A percentile compares a stretch with the other conserved stretches of the same genome.
Evolutionary conservation across 352 stramenopile species (phyloP).

Genomic region (Globisporangium okanoganense): DNA sequence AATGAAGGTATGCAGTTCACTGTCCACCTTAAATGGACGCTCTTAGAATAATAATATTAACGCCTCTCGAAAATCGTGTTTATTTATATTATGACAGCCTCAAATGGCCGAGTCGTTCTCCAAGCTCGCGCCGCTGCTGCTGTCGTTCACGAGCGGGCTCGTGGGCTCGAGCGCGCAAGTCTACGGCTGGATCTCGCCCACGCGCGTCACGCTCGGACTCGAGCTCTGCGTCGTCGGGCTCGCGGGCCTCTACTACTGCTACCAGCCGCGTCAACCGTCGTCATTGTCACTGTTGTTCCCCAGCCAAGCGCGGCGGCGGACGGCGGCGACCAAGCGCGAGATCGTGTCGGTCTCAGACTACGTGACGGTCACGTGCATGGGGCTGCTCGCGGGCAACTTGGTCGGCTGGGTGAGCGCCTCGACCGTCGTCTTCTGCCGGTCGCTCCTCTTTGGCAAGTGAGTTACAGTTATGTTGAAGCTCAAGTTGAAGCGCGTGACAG

Average conservation of each 20-base stretch:
- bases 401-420: conserved; percentile 57
- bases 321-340: conserved; percentile 27
- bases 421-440: conserved; percentile 48
- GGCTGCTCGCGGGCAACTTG: conserved; percentile 54
- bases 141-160: conserved; percentile 57
- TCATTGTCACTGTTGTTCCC: conserved; percentile 1
- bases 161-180: conserved; percentile 36
- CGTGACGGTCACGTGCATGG: conserved; percentile 53
- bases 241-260: conserved; percentile 64
- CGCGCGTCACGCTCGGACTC: conserved; percentile 22
- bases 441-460: conserved; percentile 38
- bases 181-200: conserved; percentile 28
- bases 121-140: conserved; percentile 58
- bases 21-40: not conserved
- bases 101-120: conserved; percentile 58
- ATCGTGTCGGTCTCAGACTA: conserved; percentile 72
- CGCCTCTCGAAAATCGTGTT: not conserved
- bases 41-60: not conserved
- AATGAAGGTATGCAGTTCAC: conserved; percentile 29
- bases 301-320: conserved; percentile 10
- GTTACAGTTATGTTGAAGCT: not conserved
- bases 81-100: conserved; percentile 16
- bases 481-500: not conserved
- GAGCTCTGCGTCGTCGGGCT: conserved; percentile 53
- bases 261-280: conserved; percentile 12